Evolutionary conservation across 768 basidiomycete genomes (phyloP).

Genomic region (Postia placenta): DNA sequence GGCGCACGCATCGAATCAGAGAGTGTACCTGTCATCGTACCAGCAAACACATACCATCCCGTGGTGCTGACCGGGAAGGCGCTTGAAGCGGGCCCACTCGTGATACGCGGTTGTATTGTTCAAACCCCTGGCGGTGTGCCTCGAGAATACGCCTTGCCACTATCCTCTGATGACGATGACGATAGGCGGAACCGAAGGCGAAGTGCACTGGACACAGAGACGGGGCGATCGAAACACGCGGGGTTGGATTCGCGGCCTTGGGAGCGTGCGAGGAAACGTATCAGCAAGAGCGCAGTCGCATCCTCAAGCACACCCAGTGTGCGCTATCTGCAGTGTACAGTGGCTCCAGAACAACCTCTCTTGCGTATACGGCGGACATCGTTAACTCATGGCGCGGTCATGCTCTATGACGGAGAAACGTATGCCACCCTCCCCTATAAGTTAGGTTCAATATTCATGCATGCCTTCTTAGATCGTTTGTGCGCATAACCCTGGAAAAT

Average conservation of each 20-base stretch:
- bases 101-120: slow-evolving; percentile 72
- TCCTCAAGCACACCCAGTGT: slow-evolving; percentile 23
- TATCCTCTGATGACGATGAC: slow-evolving; percentile 69
- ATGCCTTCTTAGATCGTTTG: slow-evolving; percentile 53
- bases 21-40: slow-evolving; percentile 57
- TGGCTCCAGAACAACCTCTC: slow-evolving; percentile 84
- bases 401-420: slow-evolving; percentile 95
- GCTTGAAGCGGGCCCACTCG: slow-evolving; percentile 55
- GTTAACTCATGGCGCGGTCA: slow-evolving; percentile 89
- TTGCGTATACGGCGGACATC: slow-evolving; percentile 82
- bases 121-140: slow-evolving; percentile 68
- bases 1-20: slow-evolving; percentile 71
- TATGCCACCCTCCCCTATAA: slow-evolving; percentile 28
- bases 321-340: slow-evolving; percentile 72
- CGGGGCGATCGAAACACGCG: slow-evolving; percentile 61
- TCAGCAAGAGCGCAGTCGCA: slow-evolving; percentile 15
- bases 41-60: slow-evolving; percentile 69
- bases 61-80: slow-evolving; percentile 68
- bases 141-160: slow-evolving; percentile 71
- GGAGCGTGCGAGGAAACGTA: slow-evolving; percentile 43
- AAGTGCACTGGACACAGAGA: slow-evolving; percentile 58
- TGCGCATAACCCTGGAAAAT: slow-evolving; percentile 88
- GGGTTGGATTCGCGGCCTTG: slow-evolving; percentile 70
- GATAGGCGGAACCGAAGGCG: slow-evolving; percentile 48
- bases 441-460: background rate